Evolutionary conservation across 768 basidiomycete genomes (phyloP).

Genomic region (Strobilomyces confusus): DNA sequence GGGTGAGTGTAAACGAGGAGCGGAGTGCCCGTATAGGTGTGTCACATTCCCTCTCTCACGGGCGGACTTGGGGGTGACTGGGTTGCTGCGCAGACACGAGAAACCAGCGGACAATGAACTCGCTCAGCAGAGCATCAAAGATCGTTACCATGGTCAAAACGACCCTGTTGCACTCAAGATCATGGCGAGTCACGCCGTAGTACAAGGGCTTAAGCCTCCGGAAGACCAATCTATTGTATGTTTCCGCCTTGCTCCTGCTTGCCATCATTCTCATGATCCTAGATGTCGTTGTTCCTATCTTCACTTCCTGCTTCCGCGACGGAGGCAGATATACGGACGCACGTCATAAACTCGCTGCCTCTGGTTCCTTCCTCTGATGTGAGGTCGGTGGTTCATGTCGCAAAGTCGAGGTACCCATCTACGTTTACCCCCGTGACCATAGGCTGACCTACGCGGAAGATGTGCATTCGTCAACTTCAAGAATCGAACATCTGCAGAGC

Average conservation of each 20-base stretch:
- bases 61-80: not conserved
- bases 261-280: slow-evolving; percentile 2
- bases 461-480: slow-evolving; percentile 97
- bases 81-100: slow-evolving; percentile 63
- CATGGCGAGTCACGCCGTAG: slow-evolving; percentile 71
- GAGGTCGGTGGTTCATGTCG: slow-evolving; percentile 82
- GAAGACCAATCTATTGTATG: slow-evolving; percentile 84
- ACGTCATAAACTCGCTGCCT: slow-evolving; percentile 65
- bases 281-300: slow-evolving; percentile 88
- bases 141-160: slow-evolving; percentile 88
- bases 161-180: slow-evolving; percentile 96
- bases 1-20: slow-evolving; percentile 89
- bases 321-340: slow-evolving; percentile 70
- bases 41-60: slow-evolving; percentile 12
- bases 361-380: slow-evolving; percentile 59
- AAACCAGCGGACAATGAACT: slow-evolving; percentile 78
- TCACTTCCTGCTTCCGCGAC: slow-evolving; percentile 67
- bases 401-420: slow-evolving; percentile 62
- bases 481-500: slow-evolving; percentile 77
- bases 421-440: not conserved
- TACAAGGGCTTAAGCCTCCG: slow-evolving; percentile 81
- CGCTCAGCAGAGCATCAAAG: slow-evolving; percentile 89
- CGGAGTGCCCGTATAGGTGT: slow-evolving; percentile 86
- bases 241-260: slow-evolving; percentile 14
- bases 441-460: slow-evolving; percentile 35